Percentiles rank a stretch among this genome's conserved stretches.
These are phyloP conservation scores for Lagenaria siceraria DNA, from an alignment of 306 rosid species.

Conservation along the genomic window DNA sequence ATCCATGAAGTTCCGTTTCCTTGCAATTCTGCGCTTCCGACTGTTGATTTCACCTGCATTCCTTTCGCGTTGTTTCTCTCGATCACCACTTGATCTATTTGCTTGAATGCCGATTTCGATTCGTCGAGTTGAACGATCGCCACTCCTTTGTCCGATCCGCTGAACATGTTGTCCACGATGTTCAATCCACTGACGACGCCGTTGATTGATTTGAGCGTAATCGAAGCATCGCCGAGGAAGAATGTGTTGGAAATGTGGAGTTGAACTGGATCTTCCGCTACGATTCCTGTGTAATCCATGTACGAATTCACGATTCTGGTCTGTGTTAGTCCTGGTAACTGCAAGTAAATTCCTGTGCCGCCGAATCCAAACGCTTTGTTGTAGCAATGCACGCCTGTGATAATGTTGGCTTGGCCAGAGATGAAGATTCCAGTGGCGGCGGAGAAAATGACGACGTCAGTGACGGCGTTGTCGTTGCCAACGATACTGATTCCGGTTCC, in stretches of 20 bases:
- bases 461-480: conserved; percentile 72
- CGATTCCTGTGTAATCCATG: conserved; percentile 75
- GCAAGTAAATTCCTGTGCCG: conserved; percentile 65
- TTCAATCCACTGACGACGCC: conserved; percentile 52
- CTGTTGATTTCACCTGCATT: conserved; percentile 54
- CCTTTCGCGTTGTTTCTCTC: conserved; percentile 63
- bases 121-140: conserved; percentile 56
- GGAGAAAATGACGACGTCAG: conserved; percentile 79
- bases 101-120: conserved; percentile 39
- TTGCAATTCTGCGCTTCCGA: conserved; percentile 29
- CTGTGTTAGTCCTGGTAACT: conserved; percentile 58
- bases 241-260: conserved; percentile 59
- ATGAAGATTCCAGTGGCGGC: conserved; percentile 54
- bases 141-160: conserved; percentile 43
- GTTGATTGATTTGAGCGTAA: conserved; percentile 53
- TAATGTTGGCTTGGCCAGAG: conserved; percentile 57
- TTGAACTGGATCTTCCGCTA: conserved; percentile 86
- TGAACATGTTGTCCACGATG: conserved; percentile 79
- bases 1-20: conserved; percentile 72
- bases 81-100: conserved; percentile 54
- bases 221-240: conserved; percentile 75
- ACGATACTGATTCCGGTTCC: conserved; percentile 61
- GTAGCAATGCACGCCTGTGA: conserved; percentile 82
- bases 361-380: conserved; percentile 91
- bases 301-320: conserved; percentile 76